These are phyloP conservation scores for Piromyces sp. DNA, from an alignment of 192 early-diverging fungal species.

Conservation along the genomic window DNA sequence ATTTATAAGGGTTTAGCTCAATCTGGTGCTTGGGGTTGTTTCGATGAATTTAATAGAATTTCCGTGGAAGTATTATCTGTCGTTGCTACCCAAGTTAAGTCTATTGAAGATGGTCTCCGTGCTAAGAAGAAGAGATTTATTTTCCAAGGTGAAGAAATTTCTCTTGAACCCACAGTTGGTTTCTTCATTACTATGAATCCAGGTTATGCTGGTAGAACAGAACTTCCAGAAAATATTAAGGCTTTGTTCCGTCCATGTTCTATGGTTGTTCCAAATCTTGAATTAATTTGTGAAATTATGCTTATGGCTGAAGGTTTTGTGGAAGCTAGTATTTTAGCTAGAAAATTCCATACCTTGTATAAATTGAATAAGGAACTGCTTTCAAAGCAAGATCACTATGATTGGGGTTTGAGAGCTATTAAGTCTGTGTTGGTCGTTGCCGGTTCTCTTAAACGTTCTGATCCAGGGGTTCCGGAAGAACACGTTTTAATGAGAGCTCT, in stretches of 20 bases:
- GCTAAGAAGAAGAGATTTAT: constrained; percentile 48
- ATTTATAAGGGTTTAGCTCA: constrained; percentile 51
- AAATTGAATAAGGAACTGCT: constrained; percentile 42
- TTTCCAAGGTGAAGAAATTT: constrained; percentile 49
- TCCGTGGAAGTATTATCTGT: constrained; percentile 46
- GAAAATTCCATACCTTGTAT: constrained; percentile 48
- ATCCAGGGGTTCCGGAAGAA: constrained; percentile 41
- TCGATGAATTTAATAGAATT: constrained; percentile 42
- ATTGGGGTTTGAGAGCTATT: constrained; percentile 50
- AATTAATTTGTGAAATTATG: constrained; percentile 54
- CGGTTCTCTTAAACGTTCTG: constrained; percentile 37
- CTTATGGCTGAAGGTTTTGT: constrained; percentile 54
- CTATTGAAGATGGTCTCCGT: constrained; percentile 40
- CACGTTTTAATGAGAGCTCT: constrained; percentile 46
- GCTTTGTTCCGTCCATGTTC: constrained; percentile 48
- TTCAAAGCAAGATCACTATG: constrained; percentile 52
- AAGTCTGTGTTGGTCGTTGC: constrained; percentile 50
- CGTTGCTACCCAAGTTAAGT: constrained; percentile 47
- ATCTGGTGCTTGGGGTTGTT: constrained; percentile 47
- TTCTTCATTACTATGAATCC: constrained; percentile 50
- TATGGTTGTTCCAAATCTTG: constrained; percentile 44
- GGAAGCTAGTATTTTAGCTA: constrained; percentile 36
- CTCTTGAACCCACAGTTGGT: constrained; percentile 31
- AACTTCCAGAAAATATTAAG: constrained; percentile 51
- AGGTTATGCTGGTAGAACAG: constrained; percentile 45